Conservation (phyloP, 148 eudicot species). For the Heliosperma pusillum region DNA sequence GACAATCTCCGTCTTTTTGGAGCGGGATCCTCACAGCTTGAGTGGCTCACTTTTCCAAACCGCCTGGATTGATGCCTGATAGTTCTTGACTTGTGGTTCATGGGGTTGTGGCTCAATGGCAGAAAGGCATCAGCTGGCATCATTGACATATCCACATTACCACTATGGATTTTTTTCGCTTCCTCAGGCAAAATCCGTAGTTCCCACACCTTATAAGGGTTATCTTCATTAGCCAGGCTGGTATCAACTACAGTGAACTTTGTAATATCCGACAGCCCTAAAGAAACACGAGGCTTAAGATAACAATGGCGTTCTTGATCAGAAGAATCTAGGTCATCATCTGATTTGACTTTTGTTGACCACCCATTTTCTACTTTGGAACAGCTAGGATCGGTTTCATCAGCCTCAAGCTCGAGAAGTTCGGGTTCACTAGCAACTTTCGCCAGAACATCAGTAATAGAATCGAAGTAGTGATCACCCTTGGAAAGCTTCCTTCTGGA, state of each 20-base stretch:
- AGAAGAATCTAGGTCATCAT: conserved; percentile 33
- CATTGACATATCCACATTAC: conserved; percentile 4
- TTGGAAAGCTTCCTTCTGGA: conserved; percentile 62
- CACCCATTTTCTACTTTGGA: conserved; percentile 38
- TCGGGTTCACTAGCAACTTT: conserved; percentile 62
- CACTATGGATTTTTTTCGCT: conserved; percentile 13
- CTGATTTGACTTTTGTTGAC: conserved; percentile 24
- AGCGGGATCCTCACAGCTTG: conserved; percentile 18
- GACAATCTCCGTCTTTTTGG: conserved; percentile 33
- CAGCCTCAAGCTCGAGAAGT: conserved; percentile 55
- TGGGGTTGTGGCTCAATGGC: conserved; percentile 18
- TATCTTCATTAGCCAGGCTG: conserved; percentile 36
- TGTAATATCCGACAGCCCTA: conserved; percentile 21
- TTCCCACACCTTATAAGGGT: conserved; percentile 34
- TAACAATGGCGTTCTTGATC: conserved; percentile 39
- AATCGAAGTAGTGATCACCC: conserved; percentile 81
- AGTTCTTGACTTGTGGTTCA: conserved; percentile 25
- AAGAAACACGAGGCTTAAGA: conserved; percentile 40
- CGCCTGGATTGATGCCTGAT: conserved; percentile 42
- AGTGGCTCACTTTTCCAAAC: conserved; percentile 21
- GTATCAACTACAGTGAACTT: conserved; percentile 54
- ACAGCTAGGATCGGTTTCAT: conserved; percentile 25
- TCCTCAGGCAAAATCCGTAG: conserved; percentile 44
- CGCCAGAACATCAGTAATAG: conserved; percentile 58
- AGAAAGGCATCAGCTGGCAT: conserved; percentile 16